Percentiles rank a stretch among this genome's conserved stretches.
Evolutionary conservation across 306 rosid genomes (phyloP).

Genomic region (Vigna hirtella): DNA sequence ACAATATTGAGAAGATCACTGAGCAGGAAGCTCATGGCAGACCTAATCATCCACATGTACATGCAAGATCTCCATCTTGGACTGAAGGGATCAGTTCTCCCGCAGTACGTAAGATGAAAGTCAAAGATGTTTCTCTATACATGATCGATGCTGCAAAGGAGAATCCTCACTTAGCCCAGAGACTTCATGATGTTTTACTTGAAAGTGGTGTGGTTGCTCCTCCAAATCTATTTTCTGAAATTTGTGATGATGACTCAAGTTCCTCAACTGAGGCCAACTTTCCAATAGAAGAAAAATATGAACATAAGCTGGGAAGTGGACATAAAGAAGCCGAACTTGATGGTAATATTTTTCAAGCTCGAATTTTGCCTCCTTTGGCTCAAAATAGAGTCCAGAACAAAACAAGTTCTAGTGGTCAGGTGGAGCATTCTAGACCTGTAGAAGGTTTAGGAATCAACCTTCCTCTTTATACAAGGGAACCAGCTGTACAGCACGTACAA

Average conservation of each 20-base stretch:
- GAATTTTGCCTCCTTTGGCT: slow-evolving; percentile 72
- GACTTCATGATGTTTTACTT: slow-evolving; percentile 88
- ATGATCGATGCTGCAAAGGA: slow-evolving; percentile 98
- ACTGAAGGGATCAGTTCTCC: slow-evolving; percentile 95
- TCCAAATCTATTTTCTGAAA: slow-evolving; percentile 80
- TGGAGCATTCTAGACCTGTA: slow-evolving; percentile 59
- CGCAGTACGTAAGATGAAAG: slow-evolving; percentile 74
- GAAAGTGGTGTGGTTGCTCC: slow-evolving; percentile 98
- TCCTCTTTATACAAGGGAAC: slow-evolving; percentile 57
- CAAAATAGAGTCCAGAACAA: slow-evolving; percentile 54
- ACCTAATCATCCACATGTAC: slow-evolving; percentile 63
- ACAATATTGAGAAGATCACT: slow-evolving; percentile 54
- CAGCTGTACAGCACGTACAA: slow-evolving; percentile 50
- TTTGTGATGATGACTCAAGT: slow-evolving; percentile 60
- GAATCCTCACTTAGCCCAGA: slow-evolving; percentile 90
- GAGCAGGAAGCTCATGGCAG: slow-evolving; percentile 55
- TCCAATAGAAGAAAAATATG: slow-evolving; percentile 54
- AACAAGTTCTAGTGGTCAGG: slow-evolving; percentile 63
- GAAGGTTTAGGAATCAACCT: slow-evolving; percentile 68
- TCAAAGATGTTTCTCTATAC: slow-evolving; percentile 90
- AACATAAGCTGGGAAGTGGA: slow-evolving; percentile 49
- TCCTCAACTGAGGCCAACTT: slow-evolving; percentile 41
- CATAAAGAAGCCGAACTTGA: slow-evolving; percentile 50
- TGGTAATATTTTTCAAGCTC: slow-evolving; percentile 50
- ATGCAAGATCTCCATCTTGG: slow-evolving; percentile 95